A percentile compares a stretch with the other conserved stretches of the same genome.
These are phyloP conservation scores for Ascobolus immersus DNA, from an alignment of 495 filamentous ascomycete species.

Conservation along the genomic window DNA sequence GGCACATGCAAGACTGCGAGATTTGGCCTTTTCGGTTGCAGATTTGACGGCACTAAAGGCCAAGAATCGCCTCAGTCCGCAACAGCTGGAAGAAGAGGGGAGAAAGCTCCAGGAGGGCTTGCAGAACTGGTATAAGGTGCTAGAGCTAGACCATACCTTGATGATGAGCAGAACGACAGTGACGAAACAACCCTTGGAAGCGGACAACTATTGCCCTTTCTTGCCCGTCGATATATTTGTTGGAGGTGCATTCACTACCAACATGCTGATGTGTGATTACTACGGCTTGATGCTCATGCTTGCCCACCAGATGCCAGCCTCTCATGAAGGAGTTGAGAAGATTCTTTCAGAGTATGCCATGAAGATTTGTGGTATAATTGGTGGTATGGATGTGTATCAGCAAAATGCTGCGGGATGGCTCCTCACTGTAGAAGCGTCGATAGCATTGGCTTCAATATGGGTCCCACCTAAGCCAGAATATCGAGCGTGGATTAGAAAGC, in stretches of 20 bases:
- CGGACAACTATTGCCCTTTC: constrained; percentile 50
- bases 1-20: constrained; percentile 35
- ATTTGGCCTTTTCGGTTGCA: constrained; percentile 59
- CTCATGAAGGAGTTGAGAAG: constrained; percentile 20
- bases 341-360: constrained; percentile 36
- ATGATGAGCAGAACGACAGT: constrained; percentile 22
- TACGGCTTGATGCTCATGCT: constrained; percentile 57
- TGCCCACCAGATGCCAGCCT: constrained; percentile 35
- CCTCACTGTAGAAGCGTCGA: constrained; percentile 45
- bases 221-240: constrained; percentile 38
- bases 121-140: constrained; percentile 9
- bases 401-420: constrained; percentile 40
- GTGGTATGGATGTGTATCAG: constrained; percentile 49
- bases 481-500: constrained; percentile 60
- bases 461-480: constrained; percentile 45
- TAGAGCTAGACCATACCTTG: constrained; percentile 11
- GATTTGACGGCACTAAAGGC: constrained; percentile 47
- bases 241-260: constrained; percentile 43
- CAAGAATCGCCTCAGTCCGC: constrained; percentile 32
- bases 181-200: constrained; percentile 35
- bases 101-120: constrained; percentile 7
- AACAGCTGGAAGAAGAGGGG: constrained; percentile 27
- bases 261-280: constrained; percentile 51
- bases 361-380: constrained; percentile 48
- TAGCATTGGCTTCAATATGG: constrained; percentile 55